Percentiles rank a stretch among this genome's conserved stretches.
Conservation (phyloP, 2,329 filamentous ascomycete species). For the Phaeosphaeria sp. region DNA sequence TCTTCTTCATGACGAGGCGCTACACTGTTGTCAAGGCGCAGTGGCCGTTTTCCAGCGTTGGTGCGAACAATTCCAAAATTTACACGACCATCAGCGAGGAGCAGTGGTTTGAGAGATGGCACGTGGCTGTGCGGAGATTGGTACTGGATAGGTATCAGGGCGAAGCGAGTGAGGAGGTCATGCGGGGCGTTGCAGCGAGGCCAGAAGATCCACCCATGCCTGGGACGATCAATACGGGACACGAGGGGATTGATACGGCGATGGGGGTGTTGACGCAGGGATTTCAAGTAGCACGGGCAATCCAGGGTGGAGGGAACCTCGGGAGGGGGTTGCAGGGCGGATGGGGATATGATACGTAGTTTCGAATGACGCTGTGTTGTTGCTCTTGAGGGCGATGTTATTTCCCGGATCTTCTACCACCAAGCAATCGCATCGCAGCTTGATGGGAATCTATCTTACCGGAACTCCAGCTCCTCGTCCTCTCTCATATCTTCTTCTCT, state of each 20-base stretch:
- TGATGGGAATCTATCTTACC: neutral
- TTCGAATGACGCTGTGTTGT: too few species aligned
- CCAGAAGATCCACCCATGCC: constrained; percentile 54
- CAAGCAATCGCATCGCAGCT: neutral
- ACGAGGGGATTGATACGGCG: constrained; percentile 39
- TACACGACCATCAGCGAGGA: constrained; percentile 60
- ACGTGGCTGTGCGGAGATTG: constrained; percentile 63
- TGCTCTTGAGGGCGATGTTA: neutral
- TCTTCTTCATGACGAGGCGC: constrained; percentile 70
- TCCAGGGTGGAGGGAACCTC: constrained; percentile 28
- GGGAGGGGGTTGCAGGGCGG: constrained; percentile 32
- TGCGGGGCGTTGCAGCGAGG: constrained; percentile 36
- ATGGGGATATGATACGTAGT: constrained; percentile 40
- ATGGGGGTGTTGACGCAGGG: constrained; percentile 44
- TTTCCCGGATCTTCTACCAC: neutral
- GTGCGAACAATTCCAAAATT: constrained; percentile 44
- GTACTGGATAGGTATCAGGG: constrained; percentile 65
- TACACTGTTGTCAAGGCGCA: constrained; percentile 69
- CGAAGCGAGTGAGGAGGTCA: constrained; percentile 57
- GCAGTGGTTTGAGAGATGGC: constrained; percentile 70
- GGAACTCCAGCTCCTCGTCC: neutral
- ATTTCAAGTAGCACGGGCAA: constrained; percentile 37
- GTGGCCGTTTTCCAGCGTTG: constrained; percentile 62
- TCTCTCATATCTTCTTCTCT: neutral
- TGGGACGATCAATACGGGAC: constrained; percentile 34